phyloP scores from a whole-genome alignment of 2,329 filamentous ascomycete genomes.

The Nothophaeocryptopus gaeumannii region DNA sequence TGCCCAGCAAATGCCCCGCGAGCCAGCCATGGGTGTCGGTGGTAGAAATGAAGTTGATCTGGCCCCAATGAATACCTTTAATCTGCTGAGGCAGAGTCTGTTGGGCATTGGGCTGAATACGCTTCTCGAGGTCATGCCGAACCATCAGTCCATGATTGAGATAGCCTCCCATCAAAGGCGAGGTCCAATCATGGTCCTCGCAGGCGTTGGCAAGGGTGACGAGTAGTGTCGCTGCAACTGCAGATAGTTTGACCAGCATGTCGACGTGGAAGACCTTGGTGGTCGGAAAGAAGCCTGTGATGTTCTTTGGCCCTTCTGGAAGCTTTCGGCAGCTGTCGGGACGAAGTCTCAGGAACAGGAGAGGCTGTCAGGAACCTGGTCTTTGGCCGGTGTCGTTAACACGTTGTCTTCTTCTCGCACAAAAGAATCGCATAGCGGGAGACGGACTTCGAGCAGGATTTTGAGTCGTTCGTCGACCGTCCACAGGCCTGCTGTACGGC shows the following conservation, averaged over 20 bases:
- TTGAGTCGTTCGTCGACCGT: no score
- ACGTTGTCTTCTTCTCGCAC: no score
- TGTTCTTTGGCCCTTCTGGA: no score
- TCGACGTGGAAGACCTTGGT: constrained; percentile 2
- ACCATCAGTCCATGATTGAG: constrained; percentile 20
- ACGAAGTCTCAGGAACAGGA: no score
- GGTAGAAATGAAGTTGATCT: constrained; percentile 38
- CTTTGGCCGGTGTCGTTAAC: no score
- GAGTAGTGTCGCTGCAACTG: constrained; percentile 11
- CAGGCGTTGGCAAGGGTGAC: constrained; percentile 13
- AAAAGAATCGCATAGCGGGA: no score
- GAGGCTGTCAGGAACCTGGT: no score
- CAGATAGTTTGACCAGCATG: constrained; percentile 14
- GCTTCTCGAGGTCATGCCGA: constrained; percentile 14
- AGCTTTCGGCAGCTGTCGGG: no score
- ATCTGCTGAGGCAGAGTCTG: constrained; percentile 22
- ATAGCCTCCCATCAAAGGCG: constrained; percentile 17
- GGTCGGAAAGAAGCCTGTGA: background rate
- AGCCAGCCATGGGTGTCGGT: constrained; percentile 63
- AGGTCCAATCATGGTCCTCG: constrained; percentile 24
- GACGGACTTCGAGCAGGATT: no score
- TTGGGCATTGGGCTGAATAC: constrained; percentile 20
- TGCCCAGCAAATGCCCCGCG: constrained; percentile 44
- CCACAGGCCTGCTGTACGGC: no score
- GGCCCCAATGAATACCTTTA: constrained; percentile 24